These are phyloP conservation scores for Lactarius evosmus DNA, from an alignment of 768 basidiomycete genomes.

Conservation along the genomic window DNA sequence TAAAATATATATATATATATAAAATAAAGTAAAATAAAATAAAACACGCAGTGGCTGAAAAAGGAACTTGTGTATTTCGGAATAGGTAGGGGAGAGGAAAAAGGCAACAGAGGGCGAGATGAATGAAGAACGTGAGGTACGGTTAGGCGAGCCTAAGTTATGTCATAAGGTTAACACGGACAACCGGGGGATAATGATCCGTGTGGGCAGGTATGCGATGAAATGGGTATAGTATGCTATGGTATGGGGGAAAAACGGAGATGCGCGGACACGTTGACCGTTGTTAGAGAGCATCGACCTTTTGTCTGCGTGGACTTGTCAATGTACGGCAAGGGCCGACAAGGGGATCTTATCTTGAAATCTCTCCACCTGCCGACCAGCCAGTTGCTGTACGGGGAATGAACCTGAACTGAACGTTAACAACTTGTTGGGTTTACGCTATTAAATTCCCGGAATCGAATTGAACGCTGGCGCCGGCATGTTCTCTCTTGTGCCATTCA, in stretches of 20 bases:
- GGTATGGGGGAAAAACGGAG: conserved; percentile 24
- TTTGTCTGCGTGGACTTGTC: background rate
- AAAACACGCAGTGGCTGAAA: background rate
- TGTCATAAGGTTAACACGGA: conserved; percentile 25
- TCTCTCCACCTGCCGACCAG: conserved; percentile 1
- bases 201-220: conserved; percentile 22
- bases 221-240: conserved; percentile 17
- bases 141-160: conserved; percentile 27
- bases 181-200: conserved; percentile 26
- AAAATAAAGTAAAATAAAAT: too few relatives aligned
- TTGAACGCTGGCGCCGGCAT: conserved; percentile 27
- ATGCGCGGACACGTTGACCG: conserved; percentile 25
- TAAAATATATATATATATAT: too few relatives aligned
- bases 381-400: conserved; percentile 17
- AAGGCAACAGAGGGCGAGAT: conserved; percentile 13
- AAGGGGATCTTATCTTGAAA: conserved; percentile 24
- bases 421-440: conserved; percentile 23
- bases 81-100: conserved; percentile 8
- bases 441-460: conserved; percentile 28
- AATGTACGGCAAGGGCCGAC: conserved; percentile 17
- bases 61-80: conserved; percentile 8
- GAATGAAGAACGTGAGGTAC: conserved; percentile 26
- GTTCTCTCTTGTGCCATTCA: conserved; percentile 25
- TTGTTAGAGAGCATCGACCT: conserved; percentile 20
- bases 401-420: conserved; percentile 20